Conservation (phyloP, 495 filamentous ascomycete species). For the Trichoderma virens region DNA sequence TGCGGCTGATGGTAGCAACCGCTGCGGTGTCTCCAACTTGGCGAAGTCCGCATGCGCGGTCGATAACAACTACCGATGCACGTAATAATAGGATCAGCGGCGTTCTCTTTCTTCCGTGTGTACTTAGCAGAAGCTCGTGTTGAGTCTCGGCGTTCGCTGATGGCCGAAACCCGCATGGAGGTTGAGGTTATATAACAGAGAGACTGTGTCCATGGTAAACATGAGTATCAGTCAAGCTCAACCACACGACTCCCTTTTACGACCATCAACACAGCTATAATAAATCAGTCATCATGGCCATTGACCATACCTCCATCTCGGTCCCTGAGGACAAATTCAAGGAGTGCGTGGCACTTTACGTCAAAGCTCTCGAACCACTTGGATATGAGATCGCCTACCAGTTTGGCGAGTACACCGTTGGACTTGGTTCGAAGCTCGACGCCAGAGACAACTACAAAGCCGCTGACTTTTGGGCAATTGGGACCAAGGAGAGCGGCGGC, state of each 20-base stretch:
- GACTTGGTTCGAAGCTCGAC: constrained; percentile 12
- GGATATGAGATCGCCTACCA: constrained; percentile 23
- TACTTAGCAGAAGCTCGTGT: not conserved
- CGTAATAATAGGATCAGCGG: too few relatives aligned
- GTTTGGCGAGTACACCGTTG: constrained; percentile 12
- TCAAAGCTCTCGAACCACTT: constrained; percentile 27
- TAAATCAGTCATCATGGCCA: constrained; percentile 16
- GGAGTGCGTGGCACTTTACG: constrained; percentile 26
- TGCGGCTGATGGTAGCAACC: not conserved
- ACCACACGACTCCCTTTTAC: not conserved
- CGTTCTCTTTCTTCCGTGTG: too few relatives aligned
- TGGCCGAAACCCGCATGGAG: not conserved
- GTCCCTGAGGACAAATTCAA: constrained; percentile 16
- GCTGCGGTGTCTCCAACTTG: not conserved
- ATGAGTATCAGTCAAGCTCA: not conserved
- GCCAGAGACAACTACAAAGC: constrained; percentile 12
- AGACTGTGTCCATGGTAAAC: not conserved
- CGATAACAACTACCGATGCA: not conserved
- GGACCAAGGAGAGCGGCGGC: constrained; percentile 10
- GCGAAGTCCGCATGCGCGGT: not conserved
- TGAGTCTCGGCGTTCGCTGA: not conserved
- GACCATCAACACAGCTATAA: not conserved
- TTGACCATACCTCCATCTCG: constrained; percentile 19
- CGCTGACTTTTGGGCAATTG: constrained; percentile 21
- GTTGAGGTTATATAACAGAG: not conserved